Conservation (phyloP, 768 basidiomycete genomes). For the Rhizopogon sp. region DNA sequence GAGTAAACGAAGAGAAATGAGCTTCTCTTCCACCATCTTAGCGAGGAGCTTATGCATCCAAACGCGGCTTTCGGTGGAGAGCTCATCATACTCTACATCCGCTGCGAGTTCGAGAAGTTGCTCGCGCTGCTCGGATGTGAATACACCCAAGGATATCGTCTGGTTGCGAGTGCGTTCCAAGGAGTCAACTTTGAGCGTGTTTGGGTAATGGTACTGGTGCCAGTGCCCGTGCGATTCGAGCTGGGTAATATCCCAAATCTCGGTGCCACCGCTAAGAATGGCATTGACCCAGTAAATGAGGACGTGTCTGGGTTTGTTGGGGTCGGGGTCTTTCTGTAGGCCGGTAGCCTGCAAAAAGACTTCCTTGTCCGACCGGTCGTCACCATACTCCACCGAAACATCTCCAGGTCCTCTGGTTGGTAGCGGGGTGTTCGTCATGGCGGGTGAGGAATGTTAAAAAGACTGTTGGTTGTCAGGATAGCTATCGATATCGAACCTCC, state of each 20-base stretch:
- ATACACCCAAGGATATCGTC: constrained; percentile 13
- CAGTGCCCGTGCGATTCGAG: constrained; percentile 10
- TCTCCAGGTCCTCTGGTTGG: background rate
- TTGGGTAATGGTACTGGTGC: constrained; percentile 21
- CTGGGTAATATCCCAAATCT: constrained; percentile 24
- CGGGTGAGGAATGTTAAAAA: no score
- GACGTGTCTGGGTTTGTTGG: constrained; percentile 4
- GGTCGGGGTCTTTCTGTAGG: background rate
- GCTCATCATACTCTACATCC: constrained; percentile 15
- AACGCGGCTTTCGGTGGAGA: constrained; percentile 3
- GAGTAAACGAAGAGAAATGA: constrained; percentile 7
- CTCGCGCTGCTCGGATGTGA: constrained; percentile 22
- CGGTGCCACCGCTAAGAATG: constrained; percentile 15
- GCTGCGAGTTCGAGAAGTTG: constrained; percentile 20
- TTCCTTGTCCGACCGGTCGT: constrained; percentile 21
- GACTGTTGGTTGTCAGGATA: background rate
- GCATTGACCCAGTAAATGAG: constrained; percentile 23
- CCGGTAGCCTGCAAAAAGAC: constrained; percentile 18
- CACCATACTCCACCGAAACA: background rate
- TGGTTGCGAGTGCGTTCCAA: constrained; percentile 4
- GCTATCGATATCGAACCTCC: background rate
- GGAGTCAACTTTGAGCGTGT: constrained; percentile 20
- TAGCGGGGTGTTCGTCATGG: background rate
- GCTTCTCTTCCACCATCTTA: constrained; percentile 6
- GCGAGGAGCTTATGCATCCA: constrained; percentile 19